Base-by-base conservation (phyloP, 768 basidiomycete species). In the Naematelia aurantialba region DNA sequence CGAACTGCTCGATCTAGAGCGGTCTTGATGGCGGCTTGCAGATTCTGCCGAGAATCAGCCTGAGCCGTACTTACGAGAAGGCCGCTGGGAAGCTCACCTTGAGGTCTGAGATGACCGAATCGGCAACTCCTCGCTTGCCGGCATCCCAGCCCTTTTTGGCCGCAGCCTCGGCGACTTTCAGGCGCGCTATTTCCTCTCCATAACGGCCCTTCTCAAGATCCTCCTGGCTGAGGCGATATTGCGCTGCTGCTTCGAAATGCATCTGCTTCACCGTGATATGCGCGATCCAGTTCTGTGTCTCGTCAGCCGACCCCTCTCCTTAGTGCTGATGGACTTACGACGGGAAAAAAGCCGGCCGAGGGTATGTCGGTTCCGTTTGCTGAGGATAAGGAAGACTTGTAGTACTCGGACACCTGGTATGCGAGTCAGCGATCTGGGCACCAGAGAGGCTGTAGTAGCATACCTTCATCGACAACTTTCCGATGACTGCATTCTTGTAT, bases 181-280 rank as follows among this genome's bases (percentile, higher is more conserved):
- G 80, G 5, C 93, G 84, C 1, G 87, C 87, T 39, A 98, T 80
- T 77, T 97, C 91, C 22, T 85, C 78, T 0, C 94, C 94, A 71
- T 96, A 98, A 66, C 91, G 87, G 12, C 75, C 74, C 47, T 78
- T 78, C 39, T 78, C 91, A 21, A 89, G 82, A 68, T 97, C 93
- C 46, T 94, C 93, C 54, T 89, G 81, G 72, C 89, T 88, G 76
- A 91, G 87, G 46, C 94, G 82, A 69, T 87, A 91, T 69, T 91
- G 89, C 3, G 94, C 84, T 3, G 90, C 94, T 2, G 91, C 91
- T 46, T 82, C 81, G 70, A 99, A 99, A 77, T 99, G 94, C 48
- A 82, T 79, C 39, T 80, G 78, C 75, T 99, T 99, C 19, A 88
- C 83, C 67, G 89, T 85, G 1, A 96, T 79, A 74, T 94, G 91